A percentile compares a stretch with the other conserved stretches of the same genome.
Conservation (phyloP, 768 basidiomycete species). For the Naganishia randhawae region DNA sequence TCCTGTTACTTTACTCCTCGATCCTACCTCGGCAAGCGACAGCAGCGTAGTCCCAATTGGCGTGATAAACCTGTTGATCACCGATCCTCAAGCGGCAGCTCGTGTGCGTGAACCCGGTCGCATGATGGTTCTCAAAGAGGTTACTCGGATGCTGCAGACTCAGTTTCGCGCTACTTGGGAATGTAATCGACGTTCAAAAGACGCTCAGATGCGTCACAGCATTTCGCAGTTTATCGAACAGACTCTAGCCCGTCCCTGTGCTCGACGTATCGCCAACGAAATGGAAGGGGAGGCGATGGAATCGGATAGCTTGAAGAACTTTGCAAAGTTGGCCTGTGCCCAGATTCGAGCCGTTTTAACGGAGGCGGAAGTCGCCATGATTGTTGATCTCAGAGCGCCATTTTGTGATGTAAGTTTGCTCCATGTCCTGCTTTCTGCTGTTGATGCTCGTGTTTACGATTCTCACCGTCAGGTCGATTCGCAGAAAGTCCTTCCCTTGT, state of each 20-base stretch:
- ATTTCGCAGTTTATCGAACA: slow-evolving; percentile 36
- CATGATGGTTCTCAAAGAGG: slow-evolving; percentile 29
- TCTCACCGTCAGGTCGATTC: background rate
- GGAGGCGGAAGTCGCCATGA: slow-evolving; percentile 15
- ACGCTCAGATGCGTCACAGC: slow-evolving; percentile 30
- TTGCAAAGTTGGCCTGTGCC: slow-evolving; percentile 27
- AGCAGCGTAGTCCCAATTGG: slow-evolving; percentile 24
- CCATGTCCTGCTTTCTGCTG: background rate
- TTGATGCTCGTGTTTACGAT: background rate
- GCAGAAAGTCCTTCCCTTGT: background rate
- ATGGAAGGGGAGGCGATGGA: slow-evolving; percentile 2
- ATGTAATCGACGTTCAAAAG: slow-evolving; percentile 33
- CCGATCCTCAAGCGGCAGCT: slow-evolving; percentile 5
- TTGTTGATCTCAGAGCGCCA: slow-evolving; percentile 30
- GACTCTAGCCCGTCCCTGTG: slow-evolving; percentile 24
- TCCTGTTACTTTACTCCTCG: slow-evolving; percentile 8
- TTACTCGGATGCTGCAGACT: slow-evolving; percentile 37
- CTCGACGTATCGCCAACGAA: background rate
- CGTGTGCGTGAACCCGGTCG: slow-evolving; percentile 22
- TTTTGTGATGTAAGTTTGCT: slow-evolving; percentile 15
- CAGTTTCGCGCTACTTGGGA: slow-evolving; percentile 43
- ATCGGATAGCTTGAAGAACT: background rate
- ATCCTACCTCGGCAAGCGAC: background rate
- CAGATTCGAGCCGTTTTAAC: slow-evolving; percentile 8
- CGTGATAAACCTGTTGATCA: slow-evolving; percentile 27